These are phyloP conservation scores for Cladosporium cucumerinum DNA, from an alignment of 2,329 filamentous ascomycete species.

Conservation along the genomic window DNA sequence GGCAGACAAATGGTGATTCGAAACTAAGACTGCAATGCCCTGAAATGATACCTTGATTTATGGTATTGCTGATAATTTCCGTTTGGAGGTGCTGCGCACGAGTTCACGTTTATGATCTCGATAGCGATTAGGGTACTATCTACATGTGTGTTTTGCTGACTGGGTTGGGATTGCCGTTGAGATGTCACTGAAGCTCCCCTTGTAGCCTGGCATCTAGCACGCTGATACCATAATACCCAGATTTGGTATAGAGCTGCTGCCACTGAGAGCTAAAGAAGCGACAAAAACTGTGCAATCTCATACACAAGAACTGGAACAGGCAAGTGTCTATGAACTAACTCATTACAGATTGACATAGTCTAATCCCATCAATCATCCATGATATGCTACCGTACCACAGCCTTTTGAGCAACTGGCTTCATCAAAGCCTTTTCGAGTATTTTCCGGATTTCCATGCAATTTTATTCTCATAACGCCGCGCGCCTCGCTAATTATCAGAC, in stretches of 20 bases:
- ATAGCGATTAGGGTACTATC: not conserved
- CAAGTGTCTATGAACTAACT: not conserved
- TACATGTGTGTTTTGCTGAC: not conserved
- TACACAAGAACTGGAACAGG: not conserved
- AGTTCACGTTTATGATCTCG: not conserved
- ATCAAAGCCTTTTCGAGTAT: not conserved
- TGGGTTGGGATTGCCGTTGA: not conserved
- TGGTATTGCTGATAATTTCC: not conserved
- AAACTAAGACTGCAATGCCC: not conserved
- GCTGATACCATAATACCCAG: not conserved
- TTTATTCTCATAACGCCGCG: constrained; percentile 3
- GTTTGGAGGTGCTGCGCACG: not conserved
- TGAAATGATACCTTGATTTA: not conserved
- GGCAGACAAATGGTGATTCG: not conserved
- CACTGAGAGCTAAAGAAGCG: not conserved
- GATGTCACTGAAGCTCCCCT: not conserved
- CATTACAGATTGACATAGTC: not conserved
- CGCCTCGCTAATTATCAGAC: constrained; percentile 18
- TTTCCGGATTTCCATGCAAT: constrained; percentile 10
- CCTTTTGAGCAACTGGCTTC: not conserved
- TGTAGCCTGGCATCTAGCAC: not conserved
- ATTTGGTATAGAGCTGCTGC: not conserved
- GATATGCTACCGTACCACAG: not conserved
- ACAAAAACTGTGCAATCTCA: not conserved
- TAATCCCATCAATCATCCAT: not conserved